These are phyloP conservation scores for Gilbertella persicaria DNA, from an alignment of 371 early-diverging fungal species.

Conservation along the genomic window DNA sequence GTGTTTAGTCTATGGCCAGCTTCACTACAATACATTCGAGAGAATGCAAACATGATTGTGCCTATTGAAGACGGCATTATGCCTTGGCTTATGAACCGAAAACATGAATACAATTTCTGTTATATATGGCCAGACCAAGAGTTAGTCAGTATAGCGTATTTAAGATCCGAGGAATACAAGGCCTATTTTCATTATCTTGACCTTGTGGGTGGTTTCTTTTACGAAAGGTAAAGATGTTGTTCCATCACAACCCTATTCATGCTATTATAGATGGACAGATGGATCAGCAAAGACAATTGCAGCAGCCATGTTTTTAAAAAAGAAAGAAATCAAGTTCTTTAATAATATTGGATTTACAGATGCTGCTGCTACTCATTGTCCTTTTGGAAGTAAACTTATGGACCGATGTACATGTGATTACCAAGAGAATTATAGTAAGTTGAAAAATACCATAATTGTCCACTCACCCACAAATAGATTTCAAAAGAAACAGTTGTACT, in stretches of 20 bases:
- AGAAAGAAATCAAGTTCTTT: slow-evolving; percentile 85
- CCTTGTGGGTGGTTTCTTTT: slow-evolving; percentile 86
- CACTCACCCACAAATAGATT: slow-evolving; percentile 16
- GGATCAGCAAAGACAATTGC: slow-evolving; percentile 76
- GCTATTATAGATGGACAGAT: slow-evolving; percentile 69
- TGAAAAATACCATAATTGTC: background rate
- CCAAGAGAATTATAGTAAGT: slow-evolving; percentile 28
- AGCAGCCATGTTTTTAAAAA: slow-evolving; percentile 77
- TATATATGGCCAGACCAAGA: slow-evolving; percentile 71
- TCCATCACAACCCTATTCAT: no score
- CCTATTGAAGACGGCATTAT: slow-evolving; percentile 12
- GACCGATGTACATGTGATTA: slow-evolving; percentile 37
- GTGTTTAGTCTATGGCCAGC: slow-evolving; percentile 67
- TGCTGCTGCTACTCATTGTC: slow-evolving; percentile 46
- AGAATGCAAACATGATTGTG: slow-evolving; percentile 27
- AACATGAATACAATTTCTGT: slow-evolving; percentile 61
- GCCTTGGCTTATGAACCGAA: slow-evolving; percentile 35
- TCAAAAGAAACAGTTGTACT: slow-evolving; percentile 29
- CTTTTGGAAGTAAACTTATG: slow-evolving; percentile 18
- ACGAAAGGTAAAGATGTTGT: slow-evolving; percentile 87
- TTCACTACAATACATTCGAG: slow-evolving; percentile 51
- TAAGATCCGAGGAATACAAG: slow-evolving; percentile 70
- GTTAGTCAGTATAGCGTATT: slow-evolving; percentile 77
- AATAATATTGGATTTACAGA: slow-evolving; percentile 81
- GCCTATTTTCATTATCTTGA: slow-evolving; percentile 85